Percentiles rank a stretch among this genome's conserved stretches.
These are phyloP conservation scores for Anthracocystis setariae DNA, from an alignment of 1,284 basidiomycete species.

Conservation along the genomic window DNA sequence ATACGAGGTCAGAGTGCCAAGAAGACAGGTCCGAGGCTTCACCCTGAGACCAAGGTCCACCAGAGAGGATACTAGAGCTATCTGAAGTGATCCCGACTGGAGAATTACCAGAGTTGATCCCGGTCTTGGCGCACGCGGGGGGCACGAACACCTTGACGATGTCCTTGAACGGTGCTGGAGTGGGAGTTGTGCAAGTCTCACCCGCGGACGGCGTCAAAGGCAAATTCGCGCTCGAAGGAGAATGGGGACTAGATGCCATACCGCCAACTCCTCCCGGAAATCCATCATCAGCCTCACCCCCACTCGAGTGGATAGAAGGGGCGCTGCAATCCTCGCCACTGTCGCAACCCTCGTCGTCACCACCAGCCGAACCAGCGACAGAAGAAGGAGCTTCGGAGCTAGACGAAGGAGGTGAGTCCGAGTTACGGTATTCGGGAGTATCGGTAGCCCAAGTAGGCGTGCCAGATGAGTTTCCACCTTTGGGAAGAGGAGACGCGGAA, in stretches of 20 bases:
- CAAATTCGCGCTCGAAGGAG: too few species aligned
- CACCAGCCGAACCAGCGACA: neutral
- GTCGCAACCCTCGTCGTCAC: neutral
- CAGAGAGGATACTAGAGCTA: neutral
- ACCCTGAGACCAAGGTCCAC: neutral
- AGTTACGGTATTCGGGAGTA: too few species aligned
- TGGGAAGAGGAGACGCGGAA: neutral
- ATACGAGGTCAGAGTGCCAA: neutral
- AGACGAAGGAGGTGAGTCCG: neutral
- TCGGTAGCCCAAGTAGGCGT: neutral
- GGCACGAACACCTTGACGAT: conserved; percentile 19
- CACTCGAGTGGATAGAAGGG: neutral
- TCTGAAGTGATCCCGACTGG: conserved; percentile 12
- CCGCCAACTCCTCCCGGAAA: too few species aligned
- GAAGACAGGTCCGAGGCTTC: neutral
- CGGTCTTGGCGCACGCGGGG: neutral
- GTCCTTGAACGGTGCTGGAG: conserved; percentile 12
- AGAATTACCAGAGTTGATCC: neutral
- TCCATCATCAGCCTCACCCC: too few species aligned
- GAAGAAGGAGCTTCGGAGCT: neutral
- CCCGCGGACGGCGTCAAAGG: neutral
- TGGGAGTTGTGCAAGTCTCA: neutral
- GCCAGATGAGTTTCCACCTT: conserved; percentile 4
- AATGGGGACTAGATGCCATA: too few species aligned
- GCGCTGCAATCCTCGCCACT: neutral